Base-by-base conservation (phyloP, 78 protist species). In the Dictyostelium firmibasis region DNA sequence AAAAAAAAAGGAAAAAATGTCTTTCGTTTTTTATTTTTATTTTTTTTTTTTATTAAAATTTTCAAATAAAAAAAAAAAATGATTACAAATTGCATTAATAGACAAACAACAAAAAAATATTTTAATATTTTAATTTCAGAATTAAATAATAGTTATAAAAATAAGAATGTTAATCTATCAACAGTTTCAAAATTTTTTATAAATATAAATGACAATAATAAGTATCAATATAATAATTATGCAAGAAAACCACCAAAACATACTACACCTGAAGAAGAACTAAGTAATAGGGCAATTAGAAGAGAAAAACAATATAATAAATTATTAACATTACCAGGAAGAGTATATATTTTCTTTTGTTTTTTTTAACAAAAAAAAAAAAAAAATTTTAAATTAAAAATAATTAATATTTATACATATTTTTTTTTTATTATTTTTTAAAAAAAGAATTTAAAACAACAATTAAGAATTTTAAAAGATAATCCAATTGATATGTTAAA, bases 311-410 rank as follows among this genome's bases (percentile, higher is more conserved):
- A 62, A 13, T 78, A 41, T 33, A 81, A 31, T 27, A 78, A 81
- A 67, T 29, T 89, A 75, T 38, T 83, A 47, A 78, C 94, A 31
- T 41, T 89, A 81, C 86, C 94, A 69, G 94, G 94, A 23, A 62
- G 64, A 23, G 92, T 86, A 86, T 5, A 20, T 76, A 18, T 38
- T 36, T 5, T 6, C 5, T 60, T 60, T 20, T 60, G n/a, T n/a
- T n/a, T n/a, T n/a, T n/a, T n/a, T n/a, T n/a, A n/a, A n/a, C 43
- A 38, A 38, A 38, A 38, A 38, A 38, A 38, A 38, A 38, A 38
- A 38, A 38, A 38, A 38, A 38, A 38, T 38, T n/a, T n/a, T n/a
- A n/a, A n/a, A n/a, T n/a, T n/a, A n/a, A n/a, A n/a, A 53, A 4
- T 20, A 11, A 60, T 60, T 44, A 44, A 44, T 44, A n/a, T n/a